Base-by-base conservation (phyloP, 2,329 filamentous ascomycete genomes). In the Stagonosporopsis chrysanthemi region DNA sequence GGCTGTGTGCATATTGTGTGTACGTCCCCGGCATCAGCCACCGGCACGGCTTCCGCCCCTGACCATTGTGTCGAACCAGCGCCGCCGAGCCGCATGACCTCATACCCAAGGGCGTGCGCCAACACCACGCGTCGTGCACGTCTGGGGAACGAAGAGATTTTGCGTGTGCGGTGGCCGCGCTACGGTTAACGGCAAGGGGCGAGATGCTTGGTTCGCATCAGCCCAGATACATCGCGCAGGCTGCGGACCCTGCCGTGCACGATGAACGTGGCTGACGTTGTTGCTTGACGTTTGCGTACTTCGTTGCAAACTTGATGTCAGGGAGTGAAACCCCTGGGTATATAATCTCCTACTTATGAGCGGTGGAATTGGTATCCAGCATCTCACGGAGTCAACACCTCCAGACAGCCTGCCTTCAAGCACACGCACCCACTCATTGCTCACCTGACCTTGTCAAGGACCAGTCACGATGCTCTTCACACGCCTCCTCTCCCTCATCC, bases 401-500 rank as follows among this genome's bases (percentile, higher is more conserved):
- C 38, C 11, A 15, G 41, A 31, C 35, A 8, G 35, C 22, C 23
- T 42, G 17, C 9, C 28, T 24, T 17, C 47, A 14, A 2, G 41
- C 36, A 36, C 22, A 38, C 11, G 19, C 17, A 24, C 2, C 17
- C 33, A 44, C 8, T n/a, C 23, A 6, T 33, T 28, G 17, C 8
- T 24, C 39, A 19, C 42, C 17, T 42, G 47, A 42, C 28, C 5
- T 7, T 4, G 22, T 26, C 45, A 22, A 45, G 28, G 36, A 53
- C 15, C 43, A n/a, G 35, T 22, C 60, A 70, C 40, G 0, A 74
- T 74, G 70, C 58, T 73, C 45, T 39, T 72, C 62, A 61, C 82
- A 9, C 83, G 86, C 56, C 63, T 88, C 22, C 61, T 83, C 26
- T 85, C 84, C 23, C 80, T 87, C 61, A 73, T 84, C 66, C 80